A percentile compares a stretch with the other conserved stretches of the same genome.
These are phyloP conservation scores for Solanum neorickii DNA, from an alignment of 257 asterid genomes.

Conservation along the genomic window DNA sequence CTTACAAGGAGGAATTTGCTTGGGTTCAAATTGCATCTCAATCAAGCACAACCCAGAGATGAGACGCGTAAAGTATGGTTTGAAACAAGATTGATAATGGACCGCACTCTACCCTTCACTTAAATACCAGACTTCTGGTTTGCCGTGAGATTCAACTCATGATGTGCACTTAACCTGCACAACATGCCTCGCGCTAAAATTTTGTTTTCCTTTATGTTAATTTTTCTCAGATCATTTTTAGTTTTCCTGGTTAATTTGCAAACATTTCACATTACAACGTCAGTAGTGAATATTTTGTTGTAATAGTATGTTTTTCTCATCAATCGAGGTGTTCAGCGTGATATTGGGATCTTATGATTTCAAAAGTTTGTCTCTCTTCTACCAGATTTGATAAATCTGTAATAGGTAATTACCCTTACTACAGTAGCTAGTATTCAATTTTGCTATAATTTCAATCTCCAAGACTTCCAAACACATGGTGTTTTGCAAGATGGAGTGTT, in stretches of 20 bases:
- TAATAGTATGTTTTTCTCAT: not conserved
- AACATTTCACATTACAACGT: not conserved
- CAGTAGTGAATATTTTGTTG: not conserved
- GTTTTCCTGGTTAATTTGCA: not conserved
- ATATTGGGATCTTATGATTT: not conserved
- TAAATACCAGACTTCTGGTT: not conserved
- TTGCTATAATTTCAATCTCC: not conserved
- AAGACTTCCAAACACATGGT: not conserved
- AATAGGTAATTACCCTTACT: not conserved
- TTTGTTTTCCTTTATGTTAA: not conserved
- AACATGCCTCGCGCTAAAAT: not conserved
- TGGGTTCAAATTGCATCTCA: conserved; percentile 79
- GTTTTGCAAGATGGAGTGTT: not conserved
- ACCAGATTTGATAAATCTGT: not conserved
- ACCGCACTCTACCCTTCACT: not conserved
- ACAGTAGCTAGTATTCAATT: not conserved
- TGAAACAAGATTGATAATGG: not conserved
- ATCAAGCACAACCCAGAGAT: conserved; percentile 16
- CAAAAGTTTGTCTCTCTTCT: not conserved
- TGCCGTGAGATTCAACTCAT: not conserved
- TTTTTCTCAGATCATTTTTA: not conserved
- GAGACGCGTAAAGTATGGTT: not conserved
- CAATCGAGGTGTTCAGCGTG: not conserved
- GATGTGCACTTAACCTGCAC: not conserved
- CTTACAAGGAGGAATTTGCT: conserved; percentile 76